Base-by-base conservation (phyloP, 257 asterid genomes). In the Phtheirospermum japonicum region DNA sequence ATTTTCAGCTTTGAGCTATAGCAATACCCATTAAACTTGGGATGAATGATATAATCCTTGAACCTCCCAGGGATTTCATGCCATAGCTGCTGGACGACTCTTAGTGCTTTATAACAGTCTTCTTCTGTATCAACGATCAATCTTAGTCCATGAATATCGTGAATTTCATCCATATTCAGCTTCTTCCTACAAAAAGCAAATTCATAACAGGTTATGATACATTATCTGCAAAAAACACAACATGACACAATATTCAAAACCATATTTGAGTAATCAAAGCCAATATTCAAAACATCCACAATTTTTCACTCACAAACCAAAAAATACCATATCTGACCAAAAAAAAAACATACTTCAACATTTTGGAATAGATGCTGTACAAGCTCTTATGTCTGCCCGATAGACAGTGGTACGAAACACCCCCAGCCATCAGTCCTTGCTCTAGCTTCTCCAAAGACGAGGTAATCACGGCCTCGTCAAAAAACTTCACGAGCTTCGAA, bases 321-420 rank as follows among this genome's bases (percentile, higher is more conserved):
- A n/a, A n/a, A n/a, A n/a, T n/a, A n/a, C n/a, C n/a, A n/a, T n/a
- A n/a, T n/a, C n/a, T n/a, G n/a, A n/a, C n/a, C n/a, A n/a, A n/a
- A n/a, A n/a, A 58, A 83, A 11, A 81, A 46, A 54, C 85, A 14
- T 86, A 91, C 98, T 89, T 89, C 57, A 70, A 64, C 99, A 92
- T 89, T 79, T 92, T 92, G 75, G 82, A 72, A 59, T 86, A 80
- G 78, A 85, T 83, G 85, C 99, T 77, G 66, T 86, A 92, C 82
- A 89, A 74, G 91, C 96, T 89, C 68, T 92, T 92, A 51, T 89
- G 94, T 58, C 99, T 67, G 68, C 97, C 99, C 6, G 86, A 89
- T 31, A 83, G 80, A 59, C 68, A 76, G 63, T 82, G 86, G 76
- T 73, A 85, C 16, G 88, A 55, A 62, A 89, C 59, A 48, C 78